A percentile compares a stretch with the other conserved stretches of the same genome.
These are phyloP conservation scores for Blastomyces emzantsi DNA, from an alignment of 2,329 filamentous ascomycete species.

Conservation along the genomic window DNA sequence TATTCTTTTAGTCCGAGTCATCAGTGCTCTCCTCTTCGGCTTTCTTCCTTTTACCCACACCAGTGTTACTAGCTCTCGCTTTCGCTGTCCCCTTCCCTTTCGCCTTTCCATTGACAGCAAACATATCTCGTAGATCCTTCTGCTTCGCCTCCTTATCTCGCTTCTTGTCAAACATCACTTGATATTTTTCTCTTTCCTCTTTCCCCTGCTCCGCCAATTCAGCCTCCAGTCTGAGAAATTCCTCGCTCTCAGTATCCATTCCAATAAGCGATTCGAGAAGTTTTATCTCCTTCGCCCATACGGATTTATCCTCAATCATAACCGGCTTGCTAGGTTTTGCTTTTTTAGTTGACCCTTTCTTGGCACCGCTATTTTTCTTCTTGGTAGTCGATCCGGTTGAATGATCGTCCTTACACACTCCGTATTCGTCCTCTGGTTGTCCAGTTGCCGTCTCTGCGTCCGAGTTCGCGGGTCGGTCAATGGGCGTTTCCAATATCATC, in stretches of 20 bases:
- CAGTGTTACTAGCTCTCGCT: background rate
- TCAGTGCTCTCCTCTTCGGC: background rate
- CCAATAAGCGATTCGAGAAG: conserved; percentile 80
- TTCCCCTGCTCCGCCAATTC: conserved; percentile 59
- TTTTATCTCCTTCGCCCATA: conserved; percentile 95
- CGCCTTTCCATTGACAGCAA: conserved; percentile 11
- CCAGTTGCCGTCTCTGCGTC: conserved; percentile 13
- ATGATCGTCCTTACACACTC: conserved; percentile 16
- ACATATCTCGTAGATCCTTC: conserved; percentile 32
- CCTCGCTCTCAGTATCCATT: conserved; percentile 65
- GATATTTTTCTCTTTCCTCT: conserved; percentile 62
- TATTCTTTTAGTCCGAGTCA: background rate
- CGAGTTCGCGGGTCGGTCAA: conserved; percentile 54
- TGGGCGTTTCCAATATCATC: conserved; percentile 94
- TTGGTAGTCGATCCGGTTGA: conserved; percentile 17
- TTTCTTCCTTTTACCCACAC: background rate
- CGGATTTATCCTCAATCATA: conserved; percentile 62
- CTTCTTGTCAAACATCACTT: conserved; percentile 72
- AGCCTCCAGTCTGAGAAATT: conserved; percentile 58
- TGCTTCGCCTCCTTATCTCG: conserved; percentile 46
- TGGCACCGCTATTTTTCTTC: conserved; percentile 20
- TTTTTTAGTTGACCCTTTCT: conserved; percentile 19
- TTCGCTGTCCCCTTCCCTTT: background rate
- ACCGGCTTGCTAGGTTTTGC: conserved; percentile 20
- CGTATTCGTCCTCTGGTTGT: conserved; percentile 12